Evolutionary conservation across 768 basidiomycete species (phyloP), one percentile per base, ranked within the genome.

Genomic region (Kwoniella dendrophila): DNA sequence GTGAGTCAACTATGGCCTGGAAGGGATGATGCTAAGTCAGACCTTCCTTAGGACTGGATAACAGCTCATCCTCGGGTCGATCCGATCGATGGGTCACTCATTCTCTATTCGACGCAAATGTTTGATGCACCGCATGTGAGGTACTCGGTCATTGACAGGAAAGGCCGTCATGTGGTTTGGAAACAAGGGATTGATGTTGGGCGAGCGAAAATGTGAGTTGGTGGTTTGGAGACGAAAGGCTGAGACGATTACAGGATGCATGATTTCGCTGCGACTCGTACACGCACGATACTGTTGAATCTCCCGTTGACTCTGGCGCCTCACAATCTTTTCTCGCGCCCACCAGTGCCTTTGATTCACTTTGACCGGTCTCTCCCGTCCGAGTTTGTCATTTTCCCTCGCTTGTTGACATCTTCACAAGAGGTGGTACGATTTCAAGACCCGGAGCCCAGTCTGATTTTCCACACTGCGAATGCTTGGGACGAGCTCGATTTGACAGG

Each of bases 21-120:
- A 5, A 20, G 34, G 22, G 32, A 20, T 32, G 22, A 4, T 14
- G 59, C 62, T 64, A 83, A 0, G 87, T 89, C n/a, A n/a, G n/a
- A n/a, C n/a, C 68, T 20, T 82, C 78, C 24, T 29, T 83, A 89
- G 32, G 87, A 87, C 75, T 97, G 92, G 89, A 82, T 92, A 63
- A 83, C 88, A 1, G 82, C 80, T n/a, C 94, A 98, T 80, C 94
- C 95, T 7, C 86, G 86, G 63, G 88, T 96, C 51, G 86, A 78
- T 57, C 76, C 76, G 0, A 53, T 78, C 2, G 74, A 75, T 40
- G 76, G 76, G 1, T 71, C 73, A 18, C 52, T 78, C 20, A 55
- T 78, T 3, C 72, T 75, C 62, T 78, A 75, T 54, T 72, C 74
- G n/a, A 72, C 71, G 8, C 69, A 69, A 24, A 78, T 78, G 76